Conservation (phyloP, 2,329 filamentous ascomycete species). For the Microsporum ferrugineum region DNA sequence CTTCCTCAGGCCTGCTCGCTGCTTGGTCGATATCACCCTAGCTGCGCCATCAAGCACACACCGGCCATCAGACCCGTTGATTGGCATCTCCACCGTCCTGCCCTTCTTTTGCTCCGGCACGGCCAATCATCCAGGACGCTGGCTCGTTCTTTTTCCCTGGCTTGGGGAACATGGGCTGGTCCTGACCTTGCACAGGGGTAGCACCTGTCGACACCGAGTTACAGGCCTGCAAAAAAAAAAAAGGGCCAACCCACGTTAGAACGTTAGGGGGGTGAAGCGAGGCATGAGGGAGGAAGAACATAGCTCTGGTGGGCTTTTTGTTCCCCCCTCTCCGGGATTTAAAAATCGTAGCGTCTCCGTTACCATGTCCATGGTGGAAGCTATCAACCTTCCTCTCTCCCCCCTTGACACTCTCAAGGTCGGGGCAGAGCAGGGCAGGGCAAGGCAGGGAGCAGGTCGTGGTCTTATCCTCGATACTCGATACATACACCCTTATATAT, state of each 20-base stretch:
- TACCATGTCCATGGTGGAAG: neutral
- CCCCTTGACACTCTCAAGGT: neutral
- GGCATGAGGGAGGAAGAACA: neutral
- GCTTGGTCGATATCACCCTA: neutral
- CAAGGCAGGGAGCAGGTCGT: neutral
- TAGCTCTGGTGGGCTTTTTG: neutral
- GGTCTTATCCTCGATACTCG: too few relatives aligned
- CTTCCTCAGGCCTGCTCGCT: neutral
- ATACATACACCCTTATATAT: too few relatives aligned
- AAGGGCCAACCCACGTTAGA: neutral
- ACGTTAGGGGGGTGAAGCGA: neutral
- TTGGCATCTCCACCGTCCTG: neutral
- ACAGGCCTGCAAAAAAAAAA: neutral
- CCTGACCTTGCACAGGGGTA: neutral
- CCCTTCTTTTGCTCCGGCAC: neutral
- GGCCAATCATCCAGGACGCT: neutral
- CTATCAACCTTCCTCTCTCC: neutral
- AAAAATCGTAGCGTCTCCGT: slow-evolving; percentile 1
- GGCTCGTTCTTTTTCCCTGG: neutral
- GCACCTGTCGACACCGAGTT: neutral
- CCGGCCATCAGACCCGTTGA: neutral
- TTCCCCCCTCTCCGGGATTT: neutral
- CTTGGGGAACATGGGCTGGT: neutral
- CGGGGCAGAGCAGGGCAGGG: too few relatives aligned
- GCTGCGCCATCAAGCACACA: neutral